Percentiles rank a stretch among this genome's conserved stretches.
These are phyloP conservation scores for Cyanodermella asteris DNA, from an alignment of 2,329 filamentous ascomycete genomes.

Conservation along the genomic window DNA sequence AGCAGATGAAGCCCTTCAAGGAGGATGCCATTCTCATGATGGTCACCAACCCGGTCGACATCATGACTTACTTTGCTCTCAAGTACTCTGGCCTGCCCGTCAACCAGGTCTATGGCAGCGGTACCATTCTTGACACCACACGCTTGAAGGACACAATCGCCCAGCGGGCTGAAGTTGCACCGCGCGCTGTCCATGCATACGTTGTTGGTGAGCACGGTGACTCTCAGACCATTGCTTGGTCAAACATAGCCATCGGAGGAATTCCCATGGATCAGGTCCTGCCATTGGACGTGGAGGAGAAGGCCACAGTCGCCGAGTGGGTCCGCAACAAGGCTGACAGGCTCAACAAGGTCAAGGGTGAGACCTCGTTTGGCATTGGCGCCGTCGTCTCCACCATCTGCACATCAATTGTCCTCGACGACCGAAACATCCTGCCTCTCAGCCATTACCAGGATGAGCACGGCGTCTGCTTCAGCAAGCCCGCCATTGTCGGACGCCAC, in stretches of 20 bases:
- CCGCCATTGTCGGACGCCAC: slow-evolving; percentile 24
- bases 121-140: slow-evolving; percentile 31
- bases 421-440: slow-evolving; percentile 23
- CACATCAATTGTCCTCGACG: slow-evolving; percentile 27
- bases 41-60: slow-evolving; percentile 33
- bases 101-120: slow-evolving; percentile 29
- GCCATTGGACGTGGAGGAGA: slow-evolving; percentile 10
- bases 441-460: slow-evolving; percentile 27
- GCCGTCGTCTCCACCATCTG: slow-evolving; percentile 27
- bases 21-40: slow-evolving; percentile 27
- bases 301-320: slow-evolving; percentile 15
- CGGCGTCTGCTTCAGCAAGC: slow-evolving; percentile 28
- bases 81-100: slow-evolving; percentile 25
- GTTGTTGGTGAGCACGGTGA: slow-evolving; percentile 29
- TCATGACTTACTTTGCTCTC: slow-evolving; percentile 29
- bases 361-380: slow-evolving; percentile 28
- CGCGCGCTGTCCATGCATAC: slow-evolving; percentile 18
- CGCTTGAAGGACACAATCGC: no score
- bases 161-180: no score
- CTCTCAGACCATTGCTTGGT: slow-evolving; percentile 27
- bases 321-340: slow-evolving; percentile 25
- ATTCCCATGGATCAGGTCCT: slow-evolving; percentile 18
- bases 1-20: slow-evolving; percentile 26
- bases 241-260: slow-evolving; percentile 20
- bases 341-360: slow-evolving; percentile 28